These are phyloP conservation scores for Dujonia santamariae DNA, from an alignment of 1,139 yeast genomes.

Conservation along the genomic window DNA sequence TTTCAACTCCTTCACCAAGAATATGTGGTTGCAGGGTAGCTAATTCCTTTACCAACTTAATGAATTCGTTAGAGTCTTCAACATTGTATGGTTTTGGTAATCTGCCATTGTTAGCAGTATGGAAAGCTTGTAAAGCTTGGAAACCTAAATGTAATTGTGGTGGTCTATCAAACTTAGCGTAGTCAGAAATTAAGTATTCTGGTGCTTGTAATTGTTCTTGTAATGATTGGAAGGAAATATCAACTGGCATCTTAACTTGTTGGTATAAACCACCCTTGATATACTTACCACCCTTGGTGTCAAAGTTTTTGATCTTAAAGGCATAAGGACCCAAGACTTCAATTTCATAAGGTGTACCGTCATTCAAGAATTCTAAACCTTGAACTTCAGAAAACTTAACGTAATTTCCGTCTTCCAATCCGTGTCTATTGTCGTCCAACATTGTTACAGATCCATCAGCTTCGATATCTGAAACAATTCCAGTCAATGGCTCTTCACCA, in stretches of 20 bases:
- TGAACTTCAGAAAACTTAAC: conserved; percentile 87
- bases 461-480: conserved; percentile 87
- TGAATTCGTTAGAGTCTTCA: conserved; percentile 69
- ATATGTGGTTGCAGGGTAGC: conserved; percentile 58
- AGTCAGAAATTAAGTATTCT: conserved; percentile 78
- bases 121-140: conserved; percentile 81
- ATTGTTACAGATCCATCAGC: conserved; percentile 88
- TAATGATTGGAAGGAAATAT: conserved; percentile 61
- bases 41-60: conserved; percentile 59
- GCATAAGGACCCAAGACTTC: conserved; percentile 94
- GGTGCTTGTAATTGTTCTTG: conserved; percentile 68
- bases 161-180: conserved; percentile 91
- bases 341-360: conserved; percentile 68
- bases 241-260: conserved; percentile 83
- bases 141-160: conserved; percentile 87
- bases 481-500: conserved; percentile 89
- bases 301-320: conserved; percentile 57
- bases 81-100: conserved; percentile 77
- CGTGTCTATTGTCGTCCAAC: conserved; percentile 90
- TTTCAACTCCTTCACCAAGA: conserved; percentile 51
- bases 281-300: conserved; percentile 53
- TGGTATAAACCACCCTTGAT: conserved; percentile 85
- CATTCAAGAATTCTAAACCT: conserved; percentile 67
- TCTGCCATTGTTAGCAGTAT: conserved; percentile 54
- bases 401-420: conserved; percentile 86